These are phyloP conservation scores for Penicillium tannophilum DNA, from an alignment of 495 filamentous ascomycete genomes.

Conservation along the genomic window DNA sequence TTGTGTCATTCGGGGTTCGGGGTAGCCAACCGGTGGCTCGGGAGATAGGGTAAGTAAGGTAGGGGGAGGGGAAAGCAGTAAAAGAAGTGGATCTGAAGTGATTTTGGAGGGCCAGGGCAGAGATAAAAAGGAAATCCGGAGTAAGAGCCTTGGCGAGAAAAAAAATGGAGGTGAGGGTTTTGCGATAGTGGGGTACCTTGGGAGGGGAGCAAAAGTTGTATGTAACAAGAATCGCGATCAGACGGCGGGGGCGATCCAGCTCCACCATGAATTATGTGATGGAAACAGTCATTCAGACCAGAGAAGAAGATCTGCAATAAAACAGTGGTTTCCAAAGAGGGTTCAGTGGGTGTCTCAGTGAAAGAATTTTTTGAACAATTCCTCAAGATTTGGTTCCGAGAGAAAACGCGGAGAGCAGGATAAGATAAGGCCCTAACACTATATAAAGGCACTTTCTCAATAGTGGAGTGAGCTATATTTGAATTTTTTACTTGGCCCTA, in stretches of 20 bases:
- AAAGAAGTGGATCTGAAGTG: slow-evolving; percentile 11
- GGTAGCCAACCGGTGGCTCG: slow-evolving; percentile 5
- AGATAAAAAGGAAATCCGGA: slow-evolving; percentile 31
- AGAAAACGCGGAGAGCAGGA: slow-evolving; percentile 19
- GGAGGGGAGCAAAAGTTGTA: slow-evolving; percentile 27
- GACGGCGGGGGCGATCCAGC: slow-evolving; percentile 19
- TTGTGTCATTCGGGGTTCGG: slow-evolving; percentile 44
- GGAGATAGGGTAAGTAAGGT: slow-evolving; percentile 4
- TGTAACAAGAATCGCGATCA: slow-evolving; percentile 33
- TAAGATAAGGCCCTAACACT: slow-evolving; percentile 21
- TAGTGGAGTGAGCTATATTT: slow-evolving; percentile 1
- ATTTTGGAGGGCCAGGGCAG: slow-evolving; percentile 10
- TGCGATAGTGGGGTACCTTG: slow-evolving; percentile 35
- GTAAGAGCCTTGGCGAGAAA: slow-evolving; percentile 34
- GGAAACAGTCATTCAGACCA: slow-evolving; percentile 28
- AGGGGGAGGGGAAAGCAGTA: slow-evolving; percentile 11
- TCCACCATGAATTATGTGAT: slow-evolving; percentile 30
- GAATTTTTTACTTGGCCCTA: background rate
- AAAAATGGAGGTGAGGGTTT: slow-evolving; percentile 26
- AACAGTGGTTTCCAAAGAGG: background rate
- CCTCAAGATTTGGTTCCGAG: slow-evolving; percentile 18
- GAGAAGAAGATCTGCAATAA: slow-evolving; percentile 7
- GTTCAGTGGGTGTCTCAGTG: background rate
- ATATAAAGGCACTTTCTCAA: background rate
- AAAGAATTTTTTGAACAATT: slow-evolving; percentile 6